Evolutionary conservation across 2,329 filamentous ascomycete genomes (phyloP), one percentile per base, ranked within the genome.

Genomic region (Trichoderma breve): DNA sequence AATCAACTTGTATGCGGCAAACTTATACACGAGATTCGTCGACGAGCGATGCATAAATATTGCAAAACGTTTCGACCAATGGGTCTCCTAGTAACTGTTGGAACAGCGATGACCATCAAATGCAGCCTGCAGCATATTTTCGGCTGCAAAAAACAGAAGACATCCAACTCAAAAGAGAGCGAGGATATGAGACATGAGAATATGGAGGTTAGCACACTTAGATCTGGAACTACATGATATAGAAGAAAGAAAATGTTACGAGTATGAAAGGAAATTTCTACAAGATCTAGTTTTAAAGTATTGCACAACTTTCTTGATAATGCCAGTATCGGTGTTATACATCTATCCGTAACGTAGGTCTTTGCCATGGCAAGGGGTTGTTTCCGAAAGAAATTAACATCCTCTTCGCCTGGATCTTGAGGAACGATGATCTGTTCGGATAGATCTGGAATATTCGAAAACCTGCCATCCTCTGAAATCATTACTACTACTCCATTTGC

Each of bases 21-120:
- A 69, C 9, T 14, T 60, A 8, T 69, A 47, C 18, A 69, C 66
- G 53, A 69, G 28, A 69, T 69, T 61, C 26, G 55, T 69, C 9
- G 66, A 69, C 66, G 66, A 69, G 36, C 66, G 66, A 61, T 69
- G 66, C 28, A 69, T 69, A 34, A 69, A 51, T 6, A 39, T 69
- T 61, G 66, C 66, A 18, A 69, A 69, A 14, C 36, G 18, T 6
- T 61, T 69, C 21, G 66, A 69, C n/a, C 66, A 61, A 34, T 69
- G 66, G 66, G 66, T 69, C n/a, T 61, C 53, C 32, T 32, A 61
- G 55, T 60, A 30, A 26, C 34, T 18, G 34, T 58, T 67, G 15
- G 12, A 6, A 58, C 30, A 67, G 55, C 36, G 36, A 39, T 39
- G 36, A 15, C 36, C 15, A 2, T 39, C 36, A 39, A 15, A 15